A percentile compares a stretch with the other conserved stretches of the same genome.
phyloP scores from a whole-genome alignment of 768 basidiomycete genomes.

The Xerocomellus intermedius region DNA sequence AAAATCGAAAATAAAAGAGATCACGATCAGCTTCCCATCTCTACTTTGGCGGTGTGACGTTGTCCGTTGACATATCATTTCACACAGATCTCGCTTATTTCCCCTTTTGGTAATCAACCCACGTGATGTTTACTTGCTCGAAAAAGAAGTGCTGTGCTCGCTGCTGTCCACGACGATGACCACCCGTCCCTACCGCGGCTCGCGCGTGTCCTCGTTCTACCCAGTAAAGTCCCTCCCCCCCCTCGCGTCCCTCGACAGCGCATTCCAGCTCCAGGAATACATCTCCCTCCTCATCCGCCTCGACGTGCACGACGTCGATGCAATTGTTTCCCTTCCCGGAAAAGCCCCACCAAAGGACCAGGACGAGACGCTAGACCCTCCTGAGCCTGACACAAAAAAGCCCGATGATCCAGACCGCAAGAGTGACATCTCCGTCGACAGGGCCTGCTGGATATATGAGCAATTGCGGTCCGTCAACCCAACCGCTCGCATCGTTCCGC shows the following conservation, averaged over 20 bases:
- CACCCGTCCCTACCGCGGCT: conserved; percentile 66
- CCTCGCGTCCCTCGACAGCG: conserved; percentile 77
- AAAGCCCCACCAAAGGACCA: conserved; percentile 32
- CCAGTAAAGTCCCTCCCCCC: conserved; percentile 70
- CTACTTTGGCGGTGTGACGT: background rate
- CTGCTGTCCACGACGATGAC: background rate
- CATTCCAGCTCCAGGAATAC: conserved; percentile 94
- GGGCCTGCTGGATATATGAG: conserved; percentile 83
- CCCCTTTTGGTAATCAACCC: conserved; percentile 1
- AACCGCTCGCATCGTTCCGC: background rate
- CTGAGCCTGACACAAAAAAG: conserved; percentile 33
- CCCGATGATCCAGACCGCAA: conserved; percentile 32
- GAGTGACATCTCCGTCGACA: conserved; percentile 64
- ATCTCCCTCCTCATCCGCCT: conserved; percentile 82
- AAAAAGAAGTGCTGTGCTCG: too few species aligned
- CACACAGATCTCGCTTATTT: background rate
- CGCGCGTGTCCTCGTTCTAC: conserved; percentile 78
- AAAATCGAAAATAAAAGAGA: background rate
- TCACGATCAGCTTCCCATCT: background rate
- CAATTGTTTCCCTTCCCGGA: conserved; percentile 76
- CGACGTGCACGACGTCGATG: conserved; percentile 85
- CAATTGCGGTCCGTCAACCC: conserved; percentile 46
- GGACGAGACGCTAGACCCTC: conserved; percentile 22
- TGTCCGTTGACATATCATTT: conserved; percentile 3
- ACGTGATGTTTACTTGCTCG: conserved; percentile 12